phyloP scores from a whole-genome alignment of 768 basidiomycete genomes.

The Leccinum uliginosum region DNA sequence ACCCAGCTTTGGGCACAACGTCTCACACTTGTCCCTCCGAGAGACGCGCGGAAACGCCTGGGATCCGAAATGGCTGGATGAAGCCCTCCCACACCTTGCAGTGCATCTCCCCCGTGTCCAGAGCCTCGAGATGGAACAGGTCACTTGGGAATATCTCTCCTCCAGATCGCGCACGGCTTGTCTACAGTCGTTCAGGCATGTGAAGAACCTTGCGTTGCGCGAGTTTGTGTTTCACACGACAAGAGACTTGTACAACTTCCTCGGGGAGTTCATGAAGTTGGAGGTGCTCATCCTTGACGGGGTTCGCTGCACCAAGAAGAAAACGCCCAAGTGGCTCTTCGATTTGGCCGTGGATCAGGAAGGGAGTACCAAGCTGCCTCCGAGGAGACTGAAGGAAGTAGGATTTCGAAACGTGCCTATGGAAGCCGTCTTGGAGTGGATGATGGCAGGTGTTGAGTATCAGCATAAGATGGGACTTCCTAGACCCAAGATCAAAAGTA shows the following conservation, averaged over 20 bases:
- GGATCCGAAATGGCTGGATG: slow-evolving; percentile 33
- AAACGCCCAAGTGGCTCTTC: slow-evolving; percentile 11
- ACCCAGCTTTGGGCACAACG: slow-evolving; percentile 58
- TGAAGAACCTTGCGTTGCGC: slow-evolving; percentile 18
- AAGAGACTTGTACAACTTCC: slow-evolving; percentile 25
- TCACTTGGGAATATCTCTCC: slow-evolving; percentile 33
- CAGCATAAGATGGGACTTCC: slow-evolving; percentile 5
- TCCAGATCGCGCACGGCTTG: slow-evolving; percentile 23
- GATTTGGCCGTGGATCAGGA: slow-evolving; percentile 6
- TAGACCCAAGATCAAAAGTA: slow-evolving; percentile 15
- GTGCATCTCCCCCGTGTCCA: slow-evolving; percentile 18
- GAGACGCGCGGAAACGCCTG: slow-evolving; percentile 29
- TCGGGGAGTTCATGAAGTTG: slow-evolving; percentile 24
- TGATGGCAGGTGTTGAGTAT: slow-evolving; percentile 17
- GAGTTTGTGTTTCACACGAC: slow-evolving; percentile 24
- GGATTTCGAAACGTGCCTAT: slow-evolving; percentile 22
- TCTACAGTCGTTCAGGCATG: slow-evolving; percentile 21
- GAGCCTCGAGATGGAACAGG: slow-evolving; percentile 25
- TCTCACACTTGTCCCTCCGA: slow-evolving; percentile 22
- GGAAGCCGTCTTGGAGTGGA: slow-evolving; percentile 29
- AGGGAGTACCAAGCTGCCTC: slow-evolving; percentile 10
- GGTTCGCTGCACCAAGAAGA: slow-evolving; percentile 23
- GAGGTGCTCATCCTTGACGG: slow-evolving; percentile 28
- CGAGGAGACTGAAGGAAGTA: slow-evolving; percentile 22
- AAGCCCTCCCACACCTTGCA: slow-evolving; percentile 23